These are phyloP conservation scores for Liquidambar formosana DNA, from an alignment of 164 flowering plant genomes.

Conservation along the genomic window DNA sequence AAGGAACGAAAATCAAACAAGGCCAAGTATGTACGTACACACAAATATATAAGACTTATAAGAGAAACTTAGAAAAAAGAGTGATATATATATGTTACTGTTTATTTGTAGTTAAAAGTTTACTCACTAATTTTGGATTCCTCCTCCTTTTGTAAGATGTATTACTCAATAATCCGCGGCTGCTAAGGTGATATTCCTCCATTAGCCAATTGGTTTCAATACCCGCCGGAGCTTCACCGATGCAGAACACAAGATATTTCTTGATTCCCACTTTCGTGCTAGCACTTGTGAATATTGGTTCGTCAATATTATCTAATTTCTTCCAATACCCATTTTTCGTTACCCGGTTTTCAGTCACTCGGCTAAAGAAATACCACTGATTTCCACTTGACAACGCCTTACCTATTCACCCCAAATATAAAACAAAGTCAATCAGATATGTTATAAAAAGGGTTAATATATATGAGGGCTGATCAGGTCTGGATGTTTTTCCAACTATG, in stretches of 20 bases:
- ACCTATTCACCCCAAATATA: slow-evolving; percentile 11
- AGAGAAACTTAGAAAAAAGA: too few relatives aligned
- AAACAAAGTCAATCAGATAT: background rate
- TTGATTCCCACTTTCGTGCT: slow-evolving; percentile 30
- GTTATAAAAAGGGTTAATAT: too few relatives aligned
- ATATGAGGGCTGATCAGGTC: too few relatives aligned
- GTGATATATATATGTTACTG: too few relatives aligned
- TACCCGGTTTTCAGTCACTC: slow-evolving; percentile 13
- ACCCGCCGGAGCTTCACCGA: slow-evolving; percentile 18
- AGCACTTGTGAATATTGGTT: slow-evolving; percentile 19
- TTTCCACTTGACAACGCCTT: slow-evolving; percentile 33
- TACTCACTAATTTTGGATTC: slow-evolving; percentile 15
- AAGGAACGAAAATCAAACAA: background rate
- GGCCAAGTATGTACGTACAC: background rate
- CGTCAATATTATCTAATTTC: slow-evolving; percentile 12
- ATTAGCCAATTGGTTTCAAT: slow-evolving; percentile 42
- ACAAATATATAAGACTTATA: too few relatives aligned
- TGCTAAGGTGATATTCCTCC: slow-evolving; percentile 38
- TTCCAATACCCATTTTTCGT: slow-evolving; percentile 41
- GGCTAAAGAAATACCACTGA: slow-evolving; percentile 34
- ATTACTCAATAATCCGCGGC: background rate
- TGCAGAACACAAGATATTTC: slow-evolving; percentile 28
- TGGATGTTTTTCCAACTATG: too few relatives aligned
- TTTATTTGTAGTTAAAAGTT: too few relatives aligned
- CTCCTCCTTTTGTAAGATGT: background rate